Percentiles rank a stretch among this genome's conserved stretches.
Conservation (phyloP, 2,329 filamentous ascomycete genomes). For the Aureobasidium sp. region DNA sequence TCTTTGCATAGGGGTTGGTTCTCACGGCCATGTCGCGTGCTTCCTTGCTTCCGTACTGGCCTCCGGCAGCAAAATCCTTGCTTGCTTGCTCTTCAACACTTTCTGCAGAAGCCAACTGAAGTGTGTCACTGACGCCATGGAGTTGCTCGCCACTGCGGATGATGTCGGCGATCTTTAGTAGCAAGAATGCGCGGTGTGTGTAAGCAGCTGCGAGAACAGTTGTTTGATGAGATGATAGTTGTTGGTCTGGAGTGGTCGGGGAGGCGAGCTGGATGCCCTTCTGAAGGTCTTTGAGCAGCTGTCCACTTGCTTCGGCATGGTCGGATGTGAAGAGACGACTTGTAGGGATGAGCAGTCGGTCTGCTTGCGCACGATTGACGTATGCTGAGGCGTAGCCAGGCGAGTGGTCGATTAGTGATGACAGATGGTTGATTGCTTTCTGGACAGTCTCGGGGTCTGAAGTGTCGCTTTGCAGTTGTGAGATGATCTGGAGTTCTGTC, state of each 20-base stretch:
- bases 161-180: constrained; percentile 30
- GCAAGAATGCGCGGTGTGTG: constrained; percentile 54
- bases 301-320: background rate
- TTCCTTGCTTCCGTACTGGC: constrained; percentile 47
- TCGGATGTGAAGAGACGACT: constrained; percentile 9
- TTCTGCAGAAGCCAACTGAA: constrained; percentile 19
- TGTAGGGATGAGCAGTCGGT: constrained; percentile 34
- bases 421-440: background rate
- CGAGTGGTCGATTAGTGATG: constrained; percentile 44
- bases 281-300: constrained; percentile 28
- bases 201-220: constrained; percentile 61
- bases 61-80: constrained; percentile 45
- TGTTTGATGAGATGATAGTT: constrained; percentile 54
- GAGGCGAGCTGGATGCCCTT: constrained; percentile 50
- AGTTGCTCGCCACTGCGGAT: constrained; percentile 6
- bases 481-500: constrained; percentile 7
- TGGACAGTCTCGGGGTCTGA: background rate
- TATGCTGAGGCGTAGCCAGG: constrained; percentile 63
- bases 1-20: constrained; percentile 55
- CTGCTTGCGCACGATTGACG: constrained; percentile 64
- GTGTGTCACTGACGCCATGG: background rate
- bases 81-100: constrained; percentile 46
- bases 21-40: constrained; percentile 49
- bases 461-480: background rate
- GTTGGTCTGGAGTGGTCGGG: constrained; percentile 40